Base-by-base conservation (phyloP, 768 basidiomycete species). In the Tricholoma sp. region DNA sequence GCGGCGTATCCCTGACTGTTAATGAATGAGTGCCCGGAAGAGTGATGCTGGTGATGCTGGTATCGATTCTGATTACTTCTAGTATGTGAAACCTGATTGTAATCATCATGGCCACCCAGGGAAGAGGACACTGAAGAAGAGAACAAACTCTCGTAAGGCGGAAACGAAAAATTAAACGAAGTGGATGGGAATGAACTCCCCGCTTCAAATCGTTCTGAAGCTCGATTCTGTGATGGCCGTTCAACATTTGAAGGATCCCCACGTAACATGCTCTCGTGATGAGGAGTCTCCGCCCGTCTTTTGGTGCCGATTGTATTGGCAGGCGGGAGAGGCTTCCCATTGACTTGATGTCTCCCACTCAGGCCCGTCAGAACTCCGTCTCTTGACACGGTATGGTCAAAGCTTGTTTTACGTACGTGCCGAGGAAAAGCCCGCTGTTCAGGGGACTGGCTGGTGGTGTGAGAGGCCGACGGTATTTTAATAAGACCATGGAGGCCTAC, bases 341-440 rank as follows among this genome's bases (percentile, higher is more conserved):
- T 88, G 61, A 90, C 85, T 69, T 91, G 88, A 73, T 92, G 89
- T 50, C 89, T 79, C 56, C 87, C 86, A 63, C 79, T 80, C 50
- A 83, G 71, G 41, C 81, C 82, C 29, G 75, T 66, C 57, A 84
- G 74, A 55, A 86, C 79, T 35, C 79, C 83, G 59, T 87, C 84
- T 61, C 81, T 83, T 35, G 82, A 80, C 39, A 95, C 86, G 3
- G 94, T 94, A 72, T 94, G 94, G 71, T 97, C 94, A 69, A 94
- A 96, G 71, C 91, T 94, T 47, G 94, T 92, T 78, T 97, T 97
- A 59, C 94, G 83, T 57, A 93, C 91, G 71, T 89, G 88, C 58
- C 88, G 83, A 53, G 94, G 91, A 68, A 94, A 91, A 29, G 79
- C 72, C 60, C 79, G 84, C 62, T 78, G 78, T 59, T 72, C 70